A percentile compares a stretch with the other conserved stretches of the same genome.
Conservation (phyloP, 1,284 basidiomycete species). For the Cryptococcus sp. region DNA sequence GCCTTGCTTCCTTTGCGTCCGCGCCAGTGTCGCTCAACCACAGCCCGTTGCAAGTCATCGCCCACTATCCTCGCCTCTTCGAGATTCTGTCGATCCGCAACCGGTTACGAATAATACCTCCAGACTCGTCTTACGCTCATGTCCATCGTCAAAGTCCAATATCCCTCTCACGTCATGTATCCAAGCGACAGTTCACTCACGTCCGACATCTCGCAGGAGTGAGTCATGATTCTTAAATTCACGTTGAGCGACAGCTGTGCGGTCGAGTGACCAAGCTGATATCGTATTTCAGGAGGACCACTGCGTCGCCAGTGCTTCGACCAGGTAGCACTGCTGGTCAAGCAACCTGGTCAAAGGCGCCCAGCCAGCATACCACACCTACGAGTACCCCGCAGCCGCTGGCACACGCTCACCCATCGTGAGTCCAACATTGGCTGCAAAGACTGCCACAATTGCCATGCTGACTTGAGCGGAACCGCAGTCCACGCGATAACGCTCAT, state of each 20-base stretch:
- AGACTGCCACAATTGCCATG: too few species aligned
- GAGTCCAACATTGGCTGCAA: too few species aligned
- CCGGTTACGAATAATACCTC: neutral
- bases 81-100: neutral
- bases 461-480: too few species aligned
- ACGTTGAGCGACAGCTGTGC: neutral
- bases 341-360: neutral
- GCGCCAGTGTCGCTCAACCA: neutral
- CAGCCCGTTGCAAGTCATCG: neutral
- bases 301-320: neutral
- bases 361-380: neutral
- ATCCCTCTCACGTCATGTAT: neutral
- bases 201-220: constrained; percentile 1
- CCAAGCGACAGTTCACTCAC: neutral
- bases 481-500: too few species aligned
- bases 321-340: neutral
- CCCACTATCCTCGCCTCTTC: neutral
- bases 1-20: neutral
- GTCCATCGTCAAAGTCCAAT: neutral
- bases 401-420: too few species aligned
- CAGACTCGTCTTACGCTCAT: neutral
- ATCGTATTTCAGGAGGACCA: neutral
- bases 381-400: too few species aligned
- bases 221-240: neutral
- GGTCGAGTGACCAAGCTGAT: neutral